Conservation (phyloP, 2,329 filamentous ascomycete genomes). For the Pestalotiopsis fici region DNA sequence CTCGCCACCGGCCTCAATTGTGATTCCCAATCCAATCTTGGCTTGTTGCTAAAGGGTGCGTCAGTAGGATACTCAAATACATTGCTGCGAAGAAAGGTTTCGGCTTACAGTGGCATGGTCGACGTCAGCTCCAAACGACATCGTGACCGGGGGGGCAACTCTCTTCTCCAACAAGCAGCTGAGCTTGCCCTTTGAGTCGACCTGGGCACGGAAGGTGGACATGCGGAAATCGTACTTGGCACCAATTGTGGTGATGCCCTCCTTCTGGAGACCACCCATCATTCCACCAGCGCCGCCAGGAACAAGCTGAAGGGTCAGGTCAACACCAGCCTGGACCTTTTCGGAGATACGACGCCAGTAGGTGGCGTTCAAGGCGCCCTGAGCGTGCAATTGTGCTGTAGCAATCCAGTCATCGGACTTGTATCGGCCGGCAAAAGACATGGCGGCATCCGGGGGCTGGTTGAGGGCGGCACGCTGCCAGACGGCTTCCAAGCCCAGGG, state of each 20-base stretch:
- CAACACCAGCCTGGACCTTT: conserved; percentile 93
- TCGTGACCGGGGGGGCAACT: conserved; percentile 85
- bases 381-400: conserved; percentile 84
- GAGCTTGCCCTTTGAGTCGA: conserved; percentile 93
- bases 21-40: conserved; percentile 92
- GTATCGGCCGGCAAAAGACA: conserved; percentile 91
- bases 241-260: conserved; percentile 88
- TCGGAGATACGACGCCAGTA: conserved; percentile 95
- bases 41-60: conserved; percentile 73
- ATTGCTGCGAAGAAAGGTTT: background rate
- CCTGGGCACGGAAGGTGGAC: conserved; percentile 92
- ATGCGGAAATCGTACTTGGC: conserved; percentile 98
- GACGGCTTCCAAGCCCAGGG: conserved; percentile 85
- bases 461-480: conserved; percentile 87
- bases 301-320: conserved; percentile 85
- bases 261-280: conserved; percentile 76
- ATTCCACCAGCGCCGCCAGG: conserved; percentile 69
- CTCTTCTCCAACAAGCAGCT: conserved; percentile 94
- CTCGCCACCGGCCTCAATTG: conserved; percentile 82
- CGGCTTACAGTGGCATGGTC: conserved; percentile 88
- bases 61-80: conserved; percentile 12
- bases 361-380: conserved; percentile 84
- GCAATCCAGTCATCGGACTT: conserved; percentile 91
- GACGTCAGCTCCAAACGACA: conserved; percentile 95
- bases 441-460: conserved; percentile 84